Evolutionary conservation across 306 rosid species (phyloP).

Genomic region (Bauhinia variegata): DNA sequence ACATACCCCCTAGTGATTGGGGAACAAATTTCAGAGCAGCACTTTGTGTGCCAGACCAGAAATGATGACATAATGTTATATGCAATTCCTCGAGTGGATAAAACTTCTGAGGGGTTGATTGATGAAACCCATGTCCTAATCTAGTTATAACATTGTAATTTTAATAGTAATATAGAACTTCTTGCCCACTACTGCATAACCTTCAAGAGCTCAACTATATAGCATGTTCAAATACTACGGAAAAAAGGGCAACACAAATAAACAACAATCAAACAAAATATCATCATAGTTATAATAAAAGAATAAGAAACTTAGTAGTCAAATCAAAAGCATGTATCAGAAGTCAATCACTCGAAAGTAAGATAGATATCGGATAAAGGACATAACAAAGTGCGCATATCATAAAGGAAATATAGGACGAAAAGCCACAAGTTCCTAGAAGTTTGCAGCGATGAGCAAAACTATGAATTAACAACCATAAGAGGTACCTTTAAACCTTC

Average conservation of each 20-base stretch:
- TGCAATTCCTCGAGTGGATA: constrained; percentile 3
- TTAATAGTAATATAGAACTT: not conserved
- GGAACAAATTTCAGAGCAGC: constrained; percentile 24
- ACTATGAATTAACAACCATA: constrained; percentile 22
- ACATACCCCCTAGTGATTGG: constrained; percentile 2
- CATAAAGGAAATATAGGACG: constrained; percentile 23
- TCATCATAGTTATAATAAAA: constrained; percentile 3
- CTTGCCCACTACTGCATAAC: not conserved
- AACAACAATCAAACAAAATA: not conserved
- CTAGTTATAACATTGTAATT: too few relatives aligned
- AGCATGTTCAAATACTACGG: constrained; percentile 13
- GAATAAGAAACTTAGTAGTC: not conserved
- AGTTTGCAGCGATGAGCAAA: constrained; percentile 27
- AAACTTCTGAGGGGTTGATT: constrained; percentile 27
- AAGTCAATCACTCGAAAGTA: constrained; percentile 5
- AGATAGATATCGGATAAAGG: constrained; percentile 9
- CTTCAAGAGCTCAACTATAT: not conserved
- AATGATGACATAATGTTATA: constrained; percentile 2
- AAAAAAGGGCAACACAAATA: constrained; percentile 19
- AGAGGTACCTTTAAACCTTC: constrained; percentile 71
- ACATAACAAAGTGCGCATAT: constrained; percentile 18
- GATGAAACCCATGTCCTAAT: not conserved
- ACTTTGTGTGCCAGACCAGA: not conserved
- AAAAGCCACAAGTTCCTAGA: constrained; percentile 26
- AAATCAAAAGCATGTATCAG: not conserved